Evolutionary conservation across 2,329 filamentous ascomycete genomes (phyloP), one percentile per base, ranked within the genome.

Genomic region (Aspergillus sp.): DNA sequence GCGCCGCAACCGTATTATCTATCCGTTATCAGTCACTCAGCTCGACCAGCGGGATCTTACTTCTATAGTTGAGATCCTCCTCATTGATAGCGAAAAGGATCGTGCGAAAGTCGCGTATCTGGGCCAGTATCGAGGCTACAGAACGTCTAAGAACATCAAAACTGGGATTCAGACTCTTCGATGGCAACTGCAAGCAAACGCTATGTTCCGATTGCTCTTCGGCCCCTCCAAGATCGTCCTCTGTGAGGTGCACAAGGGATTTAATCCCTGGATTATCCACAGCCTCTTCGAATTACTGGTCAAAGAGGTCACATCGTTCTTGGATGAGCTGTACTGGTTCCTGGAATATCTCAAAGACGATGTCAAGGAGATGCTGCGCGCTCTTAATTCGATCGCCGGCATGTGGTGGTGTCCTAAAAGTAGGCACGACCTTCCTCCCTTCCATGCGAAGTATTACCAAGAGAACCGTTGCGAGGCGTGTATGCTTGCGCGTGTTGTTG

Each of bases 381-480:
- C 58, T 7, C 61, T 78, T 12, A 64, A 67, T 19, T 66, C 65
- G 0, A 58, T 78, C 10, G 65, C 69, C 17, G 72, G 69, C 0
- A 69, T 78, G 62, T 79, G 76, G 76, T 65, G 69, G 36, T 58
- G 8, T 62, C 62, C 7, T 12, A 54, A 36, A 49, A 59, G 13
- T 12, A 30, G 30, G 3, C 30, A 57, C 32, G 32, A 36, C 32
- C 23, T 57, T 7, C 38, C 36, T 10, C 38, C 28, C 6, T 64
- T 53, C 15, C 57, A 51, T 58, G 65, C 67, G 12, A 66, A 67
- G 64, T 54, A 30, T 7, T 73, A 71, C 45, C 75, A 79, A 61
- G 59, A 55, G 19, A 73, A 76, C 51, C 53, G 61, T 8, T 80
- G 78, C 59, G 64, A 74, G 28, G 78, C 72, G 0, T 80, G 78